Evolutionary conservation across 208 protist genomes (phyloP).

Genomic region (Vickermania ingenoplastis): DNA sequence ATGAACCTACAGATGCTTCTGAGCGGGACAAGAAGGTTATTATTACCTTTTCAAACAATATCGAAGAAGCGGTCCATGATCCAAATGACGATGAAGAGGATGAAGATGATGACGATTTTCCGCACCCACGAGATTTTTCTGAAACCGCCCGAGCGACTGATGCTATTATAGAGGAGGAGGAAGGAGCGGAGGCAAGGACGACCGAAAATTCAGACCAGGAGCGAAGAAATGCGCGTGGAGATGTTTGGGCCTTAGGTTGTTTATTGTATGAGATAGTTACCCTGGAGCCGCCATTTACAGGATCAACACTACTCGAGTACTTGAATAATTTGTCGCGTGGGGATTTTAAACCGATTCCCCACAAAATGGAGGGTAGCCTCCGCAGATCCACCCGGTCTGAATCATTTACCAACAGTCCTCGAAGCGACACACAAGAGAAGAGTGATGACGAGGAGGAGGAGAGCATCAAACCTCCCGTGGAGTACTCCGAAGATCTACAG

Average conservation of each 20-base stretch:
- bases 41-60: neutral
- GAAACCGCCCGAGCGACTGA: neutral
- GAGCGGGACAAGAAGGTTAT: neutral
- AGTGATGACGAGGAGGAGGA: too few species aligned
- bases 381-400: too few species aligned
- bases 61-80: neutral
- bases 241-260: conserved; percentile 1
- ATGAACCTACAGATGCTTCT: neutral
- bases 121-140: neutral
- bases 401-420: too few species aligned
- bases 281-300: neutral
- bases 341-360: neutral
- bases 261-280: neutral
- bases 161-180: neutral
- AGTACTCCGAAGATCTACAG: neutral
- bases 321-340: neutral
- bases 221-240: neutral
- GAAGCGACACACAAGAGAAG: too few species aligned
- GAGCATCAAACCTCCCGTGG: too few species aligned
- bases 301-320: neutral
- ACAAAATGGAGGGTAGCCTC: neutral
- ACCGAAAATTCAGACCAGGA: neutral
- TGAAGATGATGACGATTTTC: neutral
- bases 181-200: neutral
- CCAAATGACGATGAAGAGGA: neutral